Conservation (phyloP, 1,139 yeast species). For the Pichia sp. region DNA sequence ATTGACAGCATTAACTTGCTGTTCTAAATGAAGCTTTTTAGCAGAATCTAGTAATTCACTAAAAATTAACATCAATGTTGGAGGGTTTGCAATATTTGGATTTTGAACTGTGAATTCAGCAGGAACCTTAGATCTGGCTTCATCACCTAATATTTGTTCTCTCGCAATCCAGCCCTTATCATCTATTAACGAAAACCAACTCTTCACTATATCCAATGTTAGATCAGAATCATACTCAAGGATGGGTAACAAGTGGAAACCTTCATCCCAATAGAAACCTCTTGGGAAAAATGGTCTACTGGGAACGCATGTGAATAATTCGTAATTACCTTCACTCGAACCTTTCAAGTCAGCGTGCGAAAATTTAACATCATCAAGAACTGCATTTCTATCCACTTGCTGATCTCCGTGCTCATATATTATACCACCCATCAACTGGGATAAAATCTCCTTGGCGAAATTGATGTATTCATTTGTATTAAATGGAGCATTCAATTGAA, state of each 20-base stretch:
- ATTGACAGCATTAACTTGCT: neutral
- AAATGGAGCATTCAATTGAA: constrained; percentile 56
- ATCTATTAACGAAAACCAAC: constrained; percentile 87
- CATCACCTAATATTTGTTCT: constrained; percentile 90
- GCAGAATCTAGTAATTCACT: constrained; percentile 59
- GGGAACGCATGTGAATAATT: constrained; percentile 80
- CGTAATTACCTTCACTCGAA: constrained; percentile 58
- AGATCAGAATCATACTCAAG: constrained; percentile 81
- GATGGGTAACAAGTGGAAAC: constrained; percentile 84
- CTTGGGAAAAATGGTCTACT: constrained; percentile 93
- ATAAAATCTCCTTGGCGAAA: constrained; percentile 74
- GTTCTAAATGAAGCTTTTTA: constrained; percentile 20
- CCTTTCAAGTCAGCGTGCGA: constrained; percentile 53
- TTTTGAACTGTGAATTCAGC: constrained; percentile 79
- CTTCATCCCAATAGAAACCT: constrained; percentile 99
- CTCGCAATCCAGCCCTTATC: constrained; percentile 96
- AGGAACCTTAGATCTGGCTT: constrained; percentile 87
- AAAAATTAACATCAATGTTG: constrained; percentile 80
- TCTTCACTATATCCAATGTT: constrained; percentile 71
- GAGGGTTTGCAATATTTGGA: constrained; percentile 92
- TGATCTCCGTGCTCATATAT: constrained; percentile 89
- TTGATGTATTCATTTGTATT: constrained; percentile 39
- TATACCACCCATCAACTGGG: constrained; percentile 85
- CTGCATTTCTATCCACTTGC: constrained; percentile 69
- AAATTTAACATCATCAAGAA: constrained; percentile 61